Evolutionary conservation across 2,329 filamentous ascomycete genomes (phyloP), one percentile per base, ranked within the genome.

Genomic region (Drechslerella coelobrocha): DNA sequence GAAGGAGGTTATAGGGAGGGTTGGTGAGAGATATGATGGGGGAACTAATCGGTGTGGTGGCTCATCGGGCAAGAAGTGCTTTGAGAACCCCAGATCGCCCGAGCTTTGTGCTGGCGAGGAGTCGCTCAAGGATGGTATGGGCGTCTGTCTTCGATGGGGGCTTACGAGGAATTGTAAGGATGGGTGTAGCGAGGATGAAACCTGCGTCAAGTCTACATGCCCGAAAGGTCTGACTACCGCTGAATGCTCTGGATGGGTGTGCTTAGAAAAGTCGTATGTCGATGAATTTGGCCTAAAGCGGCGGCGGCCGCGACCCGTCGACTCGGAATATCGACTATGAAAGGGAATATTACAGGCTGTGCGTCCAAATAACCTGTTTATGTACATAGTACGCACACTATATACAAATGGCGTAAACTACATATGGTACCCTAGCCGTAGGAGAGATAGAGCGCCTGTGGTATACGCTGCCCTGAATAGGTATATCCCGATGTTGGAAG

Each of bases 171-270:
- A 4, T 7, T n/a, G 29, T 43, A 3, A 57, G 54, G 19, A 12
- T 31, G 54, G 34, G 26, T n/a, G 27, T 54, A 7, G 7, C 7
- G 7, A 6, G 6, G 29, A 12, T 7, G 29, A 34, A 7, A 6
- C 6, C 37, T 62, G 59, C 24, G 59, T 62, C 14, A 47, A 41
- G 9, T 47, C 45, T 27, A 62, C 34, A 17, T 62, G 59, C 19
- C 59, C 59, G 23, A 34, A 34, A 19, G 34, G 47, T 21, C 37
- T 62, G 59, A 19, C 27, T 8, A 2, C 17, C 7, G 31, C 43
- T 34, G 59, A 62, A 14, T 62, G 59, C 59, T 47, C 23, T n/a
- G 47, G 48, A 14, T 43, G 41, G 24, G 59, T 62, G 9, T 62
- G 59, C 39, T 51, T 62, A 37, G 34, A 43, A 43, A 52, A 62